Conservation (phyloP, 768 basidiomycete species). For the Rhodosporidiobolus odoratus region DNA sequence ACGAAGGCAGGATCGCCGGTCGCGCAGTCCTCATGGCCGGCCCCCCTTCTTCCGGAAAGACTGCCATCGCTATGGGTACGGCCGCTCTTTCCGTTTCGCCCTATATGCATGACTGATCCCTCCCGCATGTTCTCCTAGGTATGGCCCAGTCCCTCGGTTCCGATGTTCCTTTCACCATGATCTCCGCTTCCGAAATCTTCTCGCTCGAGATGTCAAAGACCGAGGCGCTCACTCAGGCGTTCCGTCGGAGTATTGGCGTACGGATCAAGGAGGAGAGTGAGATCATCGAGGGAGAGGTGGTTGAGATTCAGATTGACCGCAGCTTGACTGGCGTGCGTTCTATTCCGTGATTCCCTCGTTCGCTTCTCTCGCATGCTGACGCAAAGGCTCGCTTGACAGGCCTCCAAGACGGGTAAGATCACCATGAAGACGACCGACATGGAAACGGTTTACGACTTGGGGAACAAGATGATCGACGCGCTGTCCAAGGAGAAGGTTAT, state of each 20-base stretch:
- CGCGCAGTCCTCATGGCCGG: slow-evolving; percentile 95
- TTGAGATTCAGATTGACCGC: slow-evolving; percentile 96
- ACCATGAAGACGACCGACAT: slow-evolving; percentile 98
- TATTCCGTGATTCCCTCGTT: not conserved
- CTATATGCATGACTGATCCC: too few species aligned
- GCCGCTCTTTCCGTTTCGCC: slow-evolving; percentile 22
- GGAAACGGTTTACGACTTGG: slow-evolving; percentile 98
- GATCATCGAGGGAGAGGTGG: slow-evolving; percentile 94
- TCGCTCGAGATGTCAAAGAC: slow-evolving; percentile 98
- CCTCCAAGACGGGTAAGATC: slow-evolving; percentile 93
- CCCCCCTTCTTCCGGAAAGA: slow-evolving; percentile 94
- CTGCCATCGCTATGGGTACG: slow-evolving; percentile 91
- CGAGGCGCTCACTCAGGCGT: slow-evolving; percentile 92
- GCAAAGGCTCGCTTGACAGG: slow-evolving; percentile 51
- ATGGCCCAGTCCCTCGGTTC: slow-evolving; percentile 93
- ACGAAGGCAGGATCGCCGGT: slow-evolving; percentile 90
- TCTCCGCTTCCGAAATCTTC: slow-evolving; percentile 96
- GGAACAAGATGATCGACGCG: slow-evolving; percentile 98
- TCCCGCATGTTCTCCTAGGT: slow-evolving; percentile 55
- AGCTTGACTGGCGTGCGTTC: slow-evolving; percentile 82
- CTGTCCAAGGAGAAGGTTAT: slow-evolving; percentile 94
- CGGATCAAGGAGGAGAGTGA: slow-evolving; percentile 97
- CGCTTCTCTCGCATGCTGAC: not conserved
- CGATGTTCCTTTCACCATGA: slow-evolving; percentile 97
- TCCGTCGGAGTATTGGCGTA: slow-evolving; percentile 92